Evolutionary conservation across 129 eudicot species (phyloP), one percentile per base, ranked within the genome.

Genomic region (Artemisia annua): DNA sequence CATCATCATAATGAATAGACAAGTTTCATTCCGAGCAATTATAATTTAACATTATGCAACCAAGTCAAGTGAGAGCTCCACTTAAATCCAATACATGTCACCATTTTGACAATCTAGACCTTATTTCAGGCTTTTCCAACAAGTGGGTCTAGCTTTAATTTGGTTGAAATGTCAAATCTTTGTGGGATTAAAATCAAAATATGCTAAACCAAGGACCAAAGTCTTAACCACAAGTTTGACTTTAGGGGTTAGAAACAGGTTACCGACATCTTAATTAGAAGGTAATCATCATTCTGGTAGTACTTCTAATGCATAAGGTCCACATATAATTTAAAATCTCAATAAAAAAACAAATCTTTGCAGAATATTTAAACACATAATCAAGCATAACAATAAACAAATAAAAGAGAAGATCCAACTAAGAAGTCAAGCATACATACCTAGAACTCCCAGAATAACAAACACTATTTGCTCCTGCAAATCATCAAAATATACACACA

Each of bases 401-500:
- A 39, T 7, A 59, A 51, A 39, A 54, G 65, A 77, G 75, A 81
- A 81, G 85, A 84, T 81, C 81, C 68, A 53, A 71, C 30, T 54
- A 44, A 48, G 30, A 71, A 53, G 61, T 76, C 49, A 13, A 73
- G 51, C 7, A 7, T n/a, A 28, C 71, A 71, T 66, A 93, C 97
- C 98, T 71, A 30, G 76, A 15, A 76, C 19, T 77, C 44, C 80
- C 78, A 70, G 85, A 71, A 55, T 11, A 71, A 64, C 96, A 89
- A 28, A 67, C 78, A 78, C 88, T 63, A 80, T 82, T 61, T 54
- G 66, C 84, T 9, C 80, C 97, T 91, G 90, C 6, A 86, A 82
- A 56, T 14, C 52, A 76, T 65, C 72, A 39, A 73, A 65, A 50
- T 7, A 61, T 48, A 58, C 24, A 39, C 60, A 67, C 46, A 48